Evolutionary conservation across 495 filamentous ascomycete genomes (phyloP).

Genomic region (Parathielavia appendiculata): DNA sequence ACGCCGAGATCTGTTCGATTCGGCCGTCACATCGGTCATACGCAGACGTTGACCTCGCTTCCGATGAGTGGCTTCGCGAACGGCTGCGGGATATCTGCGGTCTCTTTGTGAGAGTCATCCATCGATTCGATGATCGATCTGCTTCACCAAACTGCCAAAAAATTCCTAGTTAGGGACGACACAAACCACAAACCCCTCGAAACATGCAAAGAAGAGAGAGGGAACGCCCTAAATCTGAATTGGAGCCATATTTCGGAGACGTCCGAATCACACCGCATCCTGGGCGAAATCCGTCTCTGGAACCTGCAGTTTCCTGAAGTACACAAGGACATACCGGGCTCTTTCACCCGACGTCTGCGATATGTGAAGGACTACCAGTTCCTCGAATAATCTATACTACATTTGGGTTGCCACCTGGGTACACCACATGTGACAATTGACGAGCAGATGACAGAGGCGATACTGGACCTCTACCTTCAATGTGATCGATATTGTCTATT

Average conservation of each 20-base stretch:
- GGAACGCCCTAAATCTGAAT: not conserved
- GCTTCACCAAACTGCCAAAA: constrained; percentile 12
- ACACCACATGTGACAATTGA: not conserved
- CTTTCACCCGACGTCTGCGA: too few relatives aligned
- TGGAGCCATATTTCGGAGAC: constrained; percentile 3
- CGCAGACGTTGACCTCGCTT: not conserved
- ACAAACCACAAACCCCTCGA: too few relatives aligned
- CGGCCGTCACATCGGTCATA: not conserved
- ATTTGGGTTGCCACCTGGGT: not conserved
- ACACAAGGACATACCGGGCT: not conserved
- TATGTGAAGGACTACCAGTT: not conserved
- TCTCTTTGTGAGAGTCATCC: constrained; percentile 4
- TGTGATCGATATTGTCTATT: not conserved
- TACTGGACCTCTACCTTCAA: not conserved
- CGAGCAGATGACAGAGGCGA: not conserved
- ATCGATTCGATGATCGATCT: constrained; percentile 9
- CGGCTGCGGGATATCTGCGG: constrained; percentile 6
- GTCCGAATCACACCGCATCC: not conserved
- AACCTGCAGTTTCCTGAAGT: constrained; percentile 1
- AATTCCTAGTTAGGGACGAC: constrained; percentile 1
- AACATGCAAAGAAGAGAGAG: not conserved
- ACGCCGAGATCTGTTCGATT: constrained; percentile 1
- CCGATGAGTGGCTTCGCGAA: not conserved
- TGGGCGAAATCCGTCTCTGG: constrained; percentile 7
- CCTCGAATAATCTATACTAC: constrained; percentile 2